These are phyloP conservation scores for Naganishia sp. DNA, from an alignment of 1,284 basidiomycete genomes.

Conservation along the genomic window DNA sequence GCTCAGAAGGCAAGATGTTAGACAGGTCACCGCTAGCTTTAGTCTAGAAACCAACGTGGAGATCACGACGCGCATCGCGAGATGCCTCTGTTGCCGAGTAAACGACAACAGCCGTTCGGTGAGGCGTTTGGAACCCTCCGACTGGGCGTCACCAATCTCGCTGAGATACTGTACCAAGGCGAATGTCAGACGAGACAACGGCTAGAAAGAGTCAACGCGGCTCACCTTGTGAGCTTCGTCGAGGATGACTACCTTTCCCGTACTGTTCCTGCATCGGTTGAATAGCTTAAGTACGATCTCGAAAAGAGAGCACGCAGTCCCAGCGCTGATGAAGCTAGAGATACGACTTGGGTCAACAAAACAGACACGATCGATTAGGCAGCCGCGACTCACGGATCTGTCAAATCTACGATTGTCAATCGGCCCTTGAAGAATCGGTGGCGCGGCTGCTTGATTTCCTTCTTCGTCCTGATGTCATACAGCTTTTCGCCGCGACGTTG, in stretches of 20 bases:
- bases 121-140: constrained; percentile 58
- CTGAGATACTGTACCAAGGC: constrained; percentile 62
- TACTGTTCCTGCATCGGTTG: constrained; percentile 61
- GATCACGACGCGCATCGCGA: constrained; percentile 69
- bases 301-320: constrained; percentile 67
- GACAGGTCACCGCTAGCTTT: constrained; percentile 1
- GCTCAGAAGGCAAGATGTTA: not conserved
- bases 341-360: not conserved
- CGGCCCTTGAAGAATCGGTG: constrained; percentile 35
- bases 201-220: not conserved
- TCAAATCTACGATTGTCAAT: constrained; percentile 54
- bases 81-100: constrained; percentile 68
- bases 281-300: constrained; percentile 68
- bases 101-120: constrained; percentile 63
- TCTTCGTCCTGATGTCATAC: constrained; percentile 28
- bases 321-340: constrained; percentile 62
- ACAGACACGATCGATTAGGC: no score
- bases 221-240: constrained; percentile 73
- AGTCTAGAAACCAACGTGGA: constrained; percentile 63
- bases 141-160: constrained; percentile 38
- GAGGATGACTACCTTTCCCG: constrained; percentile 69
- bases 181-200: not conserved
- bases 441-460: constrained; percentile 21
- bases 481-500: constrained; percentile 8
- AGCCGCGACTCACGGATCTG: constrained; percentile 57